phyloP scores from a whole-genome alignment of 2,329 filamentous ascomycete genomes.

The Aspergillus chevalieri region DNA sequence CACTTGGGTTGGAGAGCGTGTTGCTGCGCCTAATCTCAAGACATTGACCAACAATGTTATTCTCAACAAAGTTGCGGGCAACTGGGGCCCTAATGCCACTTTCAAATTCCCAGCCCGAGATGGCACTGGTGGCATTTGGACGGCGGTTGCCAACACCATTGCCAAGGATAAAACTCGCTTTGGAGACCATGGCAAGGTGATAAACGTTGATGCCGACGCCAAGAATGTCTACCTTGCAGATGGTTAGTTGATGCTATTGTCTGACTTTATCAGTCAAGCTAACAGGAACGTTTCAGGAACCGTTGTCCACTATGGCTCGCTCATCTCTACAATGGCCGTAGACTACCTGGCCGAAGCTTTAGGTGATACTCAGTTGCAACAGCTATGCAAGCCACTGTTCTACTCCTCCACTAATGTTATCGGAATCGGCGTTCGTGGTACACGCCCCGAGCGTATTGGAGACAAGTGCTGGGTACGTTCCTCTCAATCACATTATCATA shows the following conservation, averaged over 20 bases:
- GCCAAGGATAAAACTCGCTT: conserved; percentile 88
- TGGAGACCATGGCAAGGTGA: conserved; percentile 75
- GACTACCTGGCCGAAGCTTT: conserved; percentile 82
- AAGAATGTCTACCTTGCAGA: conserved; percentile 78
- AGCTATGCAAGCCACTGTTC: conserved; percentile 83
- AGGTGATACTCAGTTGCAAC: conserved; percentile 74
- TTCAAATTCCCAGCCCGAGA: conserved; percentile 96
- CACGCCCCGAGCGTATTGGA: conserved; percentile 87
- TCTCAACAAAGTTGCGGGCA: conserved; percentile 88
- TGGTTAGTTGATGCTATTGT: conserved; percentile 30
- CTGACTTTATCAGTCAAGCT: conserved; percentile 4
- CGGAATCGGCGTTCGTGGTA: conserved; percentile 87
- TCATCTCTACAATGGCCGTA: conserved; percentile 93
- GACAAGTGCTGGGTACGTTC: conserved; percentile 92
- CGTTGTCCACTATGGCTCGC: conserved; percentile 82
- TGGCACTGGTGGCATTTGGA: conserved; percentile 98
- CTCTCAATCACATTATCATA: neutral
- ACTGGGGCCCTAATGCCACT: conserved; percentile 96
- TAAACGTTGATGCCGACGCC: conserved; percentile 76
- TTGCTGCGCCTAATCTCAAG: conserved; percentile 94
- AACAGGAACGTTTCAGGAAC: conserved; percentile 44
- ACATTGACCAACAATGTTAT: conserved; percentile 88
- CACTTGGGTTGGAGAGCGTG: conserved; percentile 95
- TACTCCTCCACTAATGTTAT: conserved; percentile 97
- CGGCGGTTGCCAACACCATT: conserved; percentile 86